Conservation (phyloP, 345 rosid species). For the Citrus trifoliata region DNA sequence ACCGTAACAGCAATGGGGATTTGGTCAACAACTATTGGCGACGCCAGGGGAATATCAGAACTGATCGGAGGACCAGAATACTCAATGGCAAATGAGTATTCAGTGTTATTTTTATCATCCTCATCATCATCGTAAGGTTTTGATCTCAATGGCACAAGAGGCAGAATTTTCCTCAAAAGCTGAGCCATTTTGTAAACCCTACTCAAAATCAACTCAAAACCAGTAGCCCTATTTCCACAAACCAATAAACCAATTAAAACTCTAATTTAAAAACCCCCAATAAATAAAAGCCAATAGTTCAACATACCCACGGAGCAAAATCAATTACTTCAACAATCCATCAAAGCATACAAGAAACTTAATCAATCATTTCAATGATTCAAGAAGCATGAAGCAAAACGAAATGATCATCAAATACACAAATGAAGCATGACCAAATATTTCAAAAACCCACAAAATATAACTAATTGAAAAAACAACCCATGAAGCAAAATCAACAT, state of each 20-base stretch:
- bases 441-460: not conserved
- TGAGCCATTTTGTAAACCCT: conserved; percentile 36
- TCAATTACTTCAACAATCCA: conserved; percentile 11
- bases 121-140: conserved; percentile 33
- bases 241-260: not conserved
- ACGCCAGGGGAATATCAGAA: conserved; percentile 55
- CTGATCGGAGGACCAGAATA: conserved; percentile 65
- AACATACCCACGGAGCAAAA: conserved; percentile 9
- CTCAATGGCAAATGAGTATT: conserved; percentile 74
- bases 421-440: conserved; percentile 4
- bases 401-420: not conserved
- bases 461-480: not conserved
- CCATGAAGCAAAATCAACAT: not conserved
- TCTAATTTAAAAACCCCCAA: conserved; percentile 6
- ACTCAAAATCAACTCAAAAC: not conserved
- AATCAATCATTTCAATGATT: conserved; percentile 8
- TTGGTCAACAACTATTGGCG: conserved; percentile 52
- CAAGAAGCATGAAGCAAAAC: conserved; percentile 14
- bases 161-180: conserved; percentile 50
- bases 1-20: conserved; percentile 63
- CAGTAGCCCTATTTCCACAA: not conserved
- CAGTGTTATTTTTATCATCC: conserved; percentile 32
- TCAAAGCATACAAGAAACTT: not conserved
- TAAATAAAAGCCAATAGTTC: not conserved
- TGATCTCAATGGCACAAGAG: conserved; percentile 32